Evolutionary conservation across 805 yeast species (phyloP).

Genomic region (Saccharomycopsis fermentans): DNA sequence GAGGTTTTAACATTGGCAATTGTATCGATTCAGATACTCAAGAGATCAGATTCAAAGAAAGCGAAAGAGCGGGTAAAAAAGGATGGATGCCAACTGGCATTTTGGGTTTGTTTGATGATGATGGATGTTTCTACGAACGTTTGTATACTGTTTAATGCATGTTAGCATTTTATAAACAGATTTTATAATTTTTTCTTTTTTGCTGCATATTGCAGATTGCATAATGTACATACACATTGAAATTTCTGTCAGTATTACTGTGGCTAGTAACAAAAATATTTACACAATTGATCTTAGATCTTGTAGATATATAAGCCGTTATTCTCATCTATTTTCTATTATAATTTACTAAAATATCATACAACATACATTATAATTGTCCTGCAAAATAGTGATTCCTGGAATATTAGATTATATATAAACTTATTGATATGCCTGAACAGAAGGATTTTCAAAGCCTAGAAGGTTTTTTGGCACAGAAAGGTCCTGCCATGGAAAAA

Average conservation of each 20-base stretch:
- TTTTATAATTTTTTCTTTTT: not conserved
- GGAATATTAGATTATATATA: not conserved
- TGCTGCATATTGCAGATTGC: not conserved
- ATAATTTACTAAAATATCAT: not conserved
- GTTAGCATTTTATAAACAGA: not conserved
- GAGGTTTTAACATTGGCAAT: conserved; percentile 17
- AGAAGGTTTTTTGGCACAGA: conserved; percentile 3
- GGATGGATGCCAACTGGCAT: conserved; percentile 20
- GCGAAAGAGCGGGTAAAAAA: conserved; percentile 14
- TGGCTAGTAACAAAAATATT: not conserved
- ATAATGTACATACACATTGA: not conserved
- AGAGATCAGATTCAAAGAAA: conserved; percentile 7
- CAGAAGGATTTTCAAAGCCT: not conserved
- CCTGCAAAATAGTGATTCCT: no score
- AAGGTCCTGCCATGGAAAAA: conserved; percentile 8
- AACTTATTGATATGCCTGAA: not conserved
- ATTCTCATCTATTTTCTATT: no score
- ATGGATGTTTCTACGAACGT: conserved; percentile 19
- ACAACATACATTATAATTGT: no score
- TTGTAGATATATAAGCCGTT: not conserved
- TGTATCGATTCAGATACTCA: conserved; percentile 10
- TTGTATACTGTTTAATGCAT: conserved; percentile 2
- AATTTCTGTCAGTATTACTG: not conserved
- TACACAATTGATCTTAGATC: not conserved
- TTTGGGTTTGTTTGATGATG: conserved; percentile 14